phyloP scores from a whole-genome alignment of 345 rosid genomes.

The Salix dunnii region DNA sequence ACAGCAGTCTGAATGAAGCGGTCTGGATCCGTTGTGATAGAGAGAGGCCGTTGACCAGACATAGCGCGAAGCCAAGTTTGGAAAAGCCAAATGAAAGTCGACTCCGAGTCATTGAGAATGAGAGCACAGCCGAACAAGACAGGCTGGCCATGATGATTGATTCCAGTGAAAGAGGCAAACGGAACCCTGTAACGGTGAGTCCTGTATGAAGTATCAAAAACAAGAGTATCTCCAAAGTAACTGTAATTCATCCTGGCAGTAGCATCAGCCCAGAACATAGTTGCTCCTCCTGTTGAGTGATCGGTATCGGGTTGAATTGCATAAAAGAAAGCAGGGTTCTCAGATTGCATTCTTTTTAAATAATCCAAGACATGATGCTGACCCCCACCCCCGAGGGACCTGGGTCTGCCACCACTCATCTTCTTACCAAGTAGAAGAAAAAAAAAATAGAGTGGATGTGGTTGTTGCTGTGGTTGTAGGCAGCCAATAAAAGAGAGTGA shows the following conservation, averaged over 20 bases:
- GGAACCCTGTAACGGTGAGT: conserved; percentile 49
- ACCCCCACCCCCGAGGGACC: conserved; percentile 51
- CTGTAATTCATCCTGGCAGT: conserved; percentile 41
- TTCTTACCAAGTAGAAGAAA: not conserved
- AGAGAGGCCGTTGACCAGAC: conserved; percentile 50
- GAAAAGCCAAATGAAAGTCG: conserved; percentile 58
- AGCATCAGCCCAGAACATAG: conserved; percentile 57
- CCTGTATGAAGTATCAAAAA: conserved; percentile 50
- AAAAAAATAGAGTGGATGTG: not conserved
- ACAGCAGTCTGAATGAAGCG: conserved; percentile 47
- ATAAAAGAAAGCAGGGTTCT: conserved; percentile 45
- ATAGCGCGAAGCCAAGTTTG: conserved; percentile 55
- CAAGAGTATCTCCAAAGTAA: conserved; percentile 51
- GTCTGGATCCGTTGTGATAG: conserved; percentile 61
- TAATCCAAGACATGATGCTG: conserved; percentile 60
- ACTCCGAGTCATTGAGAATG: conserved; percentile 51
- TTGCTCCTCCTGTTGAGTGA: conserved; percentile 24
- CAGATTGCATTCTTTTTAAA: conserved; percentile 48
- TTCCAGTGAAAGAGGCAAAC: conserved; percentile 54
- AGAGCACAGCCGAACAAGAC: conserved; percentile 60
- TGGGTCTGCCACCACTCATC: conserved; percentile 40
- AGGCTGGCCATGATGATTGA: conserved; percentile 68
- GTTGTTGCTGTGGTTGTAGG: not conserved
- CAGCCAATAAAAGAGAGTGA: too few species aligned
- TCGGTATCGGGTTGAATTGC: conserved; percentile 44